Base-by-base conservation (phyloP, 495 filamentous ascomycete genomes). In the Lasiosphaeris hirsuta region DNA sequence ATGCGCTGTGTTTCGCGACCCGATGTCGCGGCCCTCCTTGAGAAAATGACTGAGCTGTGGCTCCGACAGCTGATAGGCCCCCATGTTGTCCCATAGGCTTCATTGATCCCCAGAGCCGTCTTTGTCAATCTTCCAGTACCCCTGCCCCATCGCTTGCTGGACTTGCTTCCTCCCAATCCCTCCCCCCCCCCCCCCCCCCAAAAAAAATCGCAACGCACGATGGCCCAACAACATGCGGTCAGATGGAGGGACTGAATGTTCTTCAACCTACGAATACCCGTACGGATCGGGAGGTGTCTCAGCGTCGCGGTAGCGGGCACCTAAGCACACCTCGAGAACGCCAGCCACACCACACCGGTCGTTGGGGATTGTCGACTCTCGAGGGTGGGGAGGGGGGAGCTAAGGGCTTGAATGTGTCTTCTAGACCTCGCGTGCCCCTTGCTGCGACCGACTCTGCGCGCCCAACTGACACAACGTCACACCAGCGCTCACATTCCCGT, bases 1-100 rank as follows among this genome's bases (percentile, higher is more conserved):
- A 42, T 41, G 47, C 53, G 54, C 36, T 45, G 61, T 59, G 63
- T 51, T 56, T 63, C 45, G 46, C 46, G 60, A 61, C 62, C 60
- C 38, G 18, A 51, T 51, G 41, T 54, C 58, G 48, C 58, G 47
- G 35, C 61, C 50, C 5, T 30, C 2, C 23, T 30, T 30, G 23
- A 30, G 23, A 30, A 30, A 30, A 30, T 53, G 18, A 18, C n/a
- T 23, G 39, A 47, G 36, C 45, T n/a, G 14, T 56, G 37, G 18
- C 39, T n/a, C 37, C 23, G 30, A 36, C 42, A 39, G 56, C 47
- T 56, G 63, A 61, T 65, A 61, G 59, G 60, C 54, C 34, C 30
- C 34, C 50, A 49, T 19, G 35, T 30, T 11, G 18, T 23, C 51
- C 38, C 48, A 10, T 30, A 18, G 50, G 34, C 11, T 38, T 41